A percentile compares a stretch with the other conserved stretches of the same genome.
Evolutionary conservation across 1,284 basidiomycete genomes (phyloP).

Genomic region (Ganoderma multipileum): DNA sequence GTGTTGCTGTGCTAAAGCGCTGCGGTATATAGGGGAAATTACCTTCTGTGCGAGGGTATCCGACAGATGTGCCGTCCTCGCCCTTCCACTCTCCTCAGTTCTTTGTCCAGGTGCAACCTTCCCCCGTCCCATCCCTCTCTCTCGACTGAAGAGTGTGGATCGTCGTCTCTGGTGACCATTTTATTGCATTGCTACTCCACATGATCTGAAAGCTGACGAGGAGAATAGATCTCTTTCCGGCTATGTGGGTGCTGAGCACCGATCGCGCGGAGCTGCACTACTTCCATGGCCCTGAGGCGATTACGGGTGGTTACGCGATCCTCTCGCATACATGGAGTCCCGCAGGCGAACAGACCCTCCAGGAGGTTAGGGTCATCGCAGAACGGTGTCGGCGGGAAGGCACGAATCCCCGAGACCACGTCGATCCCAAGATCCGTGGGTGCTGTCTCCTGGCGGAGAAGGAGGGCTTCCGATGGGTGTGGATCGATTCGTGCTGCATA

Average conservation of each 20-base stretch:
- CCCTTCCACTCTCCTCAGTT: neutral
- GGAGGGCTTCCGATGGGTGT: conserved; percentile 19
- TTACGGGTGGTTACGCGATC: conserved; percentile 14
- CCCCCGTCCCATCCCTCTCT: too few species aligned
- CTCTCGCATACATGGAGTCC: conserved; percentile 17
- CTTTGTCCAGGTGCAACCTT: neutral
- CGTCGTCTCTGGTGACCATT: neutral
- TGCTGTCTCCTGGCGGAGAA: conserved; percentile 11
- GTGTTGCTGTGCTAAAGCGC: too few species aligned
- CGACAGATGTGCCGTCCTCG: too few species aligned
- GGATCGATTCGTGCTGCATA: conserved; percentile 28
- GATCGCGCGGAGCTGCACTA: conserved; percentile 5
- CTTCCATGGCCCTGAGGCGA: conserved; percentile 4
- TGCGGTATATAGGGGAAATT: too few species aligned
- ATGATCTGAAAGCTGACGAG: neutral
- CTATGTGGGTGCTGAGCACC: conserved; percentile 17
- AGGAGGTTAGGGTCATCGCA: conserved; percentile 4
- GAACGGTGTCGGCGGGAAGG: neutral
- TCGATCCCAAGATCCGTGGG: conserved; percentile 1
- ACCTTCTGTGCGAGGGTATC: too few species aligned
- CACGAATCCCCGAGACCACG: conserved; percentile 5
- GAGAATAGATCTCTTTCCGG: neutral
- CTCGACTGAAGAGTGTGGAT: too few species aligned
- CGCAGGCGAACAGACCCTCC: conserved; percentile 5
- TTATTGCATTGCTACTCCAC: neutral